Base-by-base conservation (phyloP, 352 stramenopile species). In the Blastocystis sp. region DNA sequence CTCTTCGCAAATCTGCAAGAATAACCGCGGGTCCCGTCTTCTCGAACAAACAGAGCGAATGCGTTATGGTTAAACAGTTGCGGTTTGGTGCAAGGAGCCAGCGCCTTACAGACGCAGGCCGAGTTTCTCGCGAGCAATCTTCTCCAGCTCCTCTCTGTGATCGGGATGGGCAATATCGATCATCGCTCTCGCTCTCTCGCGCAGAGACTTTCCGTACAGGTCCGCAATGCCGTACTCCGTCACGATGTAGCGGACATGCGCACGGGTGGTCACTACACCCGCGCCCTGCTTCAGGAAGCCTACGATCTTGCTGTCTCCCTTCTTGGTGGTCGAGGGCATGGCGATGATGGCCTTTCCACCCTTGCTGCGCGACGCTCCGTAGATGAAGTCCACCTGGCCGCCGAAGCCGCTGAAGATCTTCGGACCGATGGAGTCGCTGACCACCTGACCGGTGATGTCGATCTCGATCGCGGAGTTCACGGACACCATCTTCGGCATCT, bases 351-450 rank as follows among this genome's bases (percentile, higher is more conserved):
- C 87, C 45, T 90, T 90, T 45, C 90, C 90, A 10, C 87, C 87
- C 60, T 87, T 64, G 34, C 42, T 89, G 11, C 90, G 71, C 9
- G 87, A 63, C 11, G 90, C 90, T 61, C 90, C 90, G 10, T 89
- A 80, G n/a, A 92, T 65, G 71, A 92, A 92, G 62, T 92, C 90
- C 28, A 92, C 68, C 80, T 92, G 90, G 19, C 90, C 90, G 34
- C 90, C 90, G 24, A 92, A 90, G 40, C 90, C 90, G 24, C 78
- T 91, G 89, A 91, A 92, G 60, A 92, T 92, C 63, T 17, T 69
- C 3, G 82, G 65, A n/a, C 90, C 90, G 40, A 92, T 91, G 42
- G 87, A 91, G 66, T 91, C 89, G 76, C 81, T 90, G 7, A 90
- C 88, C 0, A 92, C 89, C 59, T 92, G 90, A 21, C 90, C 90